Conservation (phyloP, 106 monocot species). For the Dendrobium nobile region DNA sequence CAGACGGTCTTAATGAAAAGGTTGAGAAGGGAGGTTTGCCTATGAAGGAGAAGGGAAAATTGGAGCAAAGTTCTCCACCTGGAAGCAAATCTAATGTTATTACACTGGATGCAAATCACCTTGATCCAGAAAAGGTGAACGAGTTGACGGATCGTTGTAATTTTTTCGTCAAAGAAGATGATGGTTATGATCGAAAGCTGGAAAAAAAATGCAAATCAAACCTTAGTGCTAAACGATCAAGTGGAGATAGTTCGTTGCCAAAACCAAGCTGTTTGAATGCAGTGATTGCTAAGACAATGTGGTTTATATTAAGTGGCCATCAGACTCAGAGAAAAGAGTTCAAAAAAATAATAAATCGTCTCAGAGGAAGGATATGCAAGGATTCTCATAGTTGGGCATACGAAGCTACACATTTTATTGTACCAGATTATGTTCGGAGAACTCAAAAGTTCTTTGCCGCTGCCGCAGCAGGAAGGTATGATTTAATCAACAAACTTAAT, state of each 20-base stretch:
- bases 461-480: slow-evolving; percentile 90
- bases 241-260: not conserved
- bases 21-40: slow-evolving; percentile 2
- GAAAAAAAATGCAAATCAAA: not conserved
- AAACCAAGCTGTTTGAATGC: slow-evolving; percentile 3
- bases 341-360: slow-evolving; percentile 33
- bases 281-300: slow-evolving; percentile 21
- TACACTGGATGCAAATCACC: slow-evolving; percentile 11
- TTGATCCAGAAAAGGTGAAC: slow-evolving; percentile 74
- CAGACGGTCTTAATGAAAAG: not conserved
- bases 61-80: not conserved
- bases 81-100: slow-evolving; percentile 11
- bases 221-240: not conserved
- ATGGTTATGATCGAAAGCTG: not conserved
- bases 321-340: slow-evolving; percentile 77
- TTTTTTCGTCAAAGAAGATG: not conserved
- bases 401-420: slow-evolving; percentile 89
- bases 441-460: slow-evolving; percentile 99
- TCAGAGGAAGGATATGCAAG: slow-evolving; percentile 67
- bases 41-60: slow-evolving; percentile 11
- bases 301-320: slow-evolving; percentile 84
- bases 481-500: not conserved
- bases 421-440: slow-evolving; percentile 64
- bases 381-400: slow-evolving; percentile 91
- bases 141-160: slow-evolving; percentile 14